Conservation (phyloP, 1,284 basidiomycete genomes). For the Ustilago tritici region DNA sequence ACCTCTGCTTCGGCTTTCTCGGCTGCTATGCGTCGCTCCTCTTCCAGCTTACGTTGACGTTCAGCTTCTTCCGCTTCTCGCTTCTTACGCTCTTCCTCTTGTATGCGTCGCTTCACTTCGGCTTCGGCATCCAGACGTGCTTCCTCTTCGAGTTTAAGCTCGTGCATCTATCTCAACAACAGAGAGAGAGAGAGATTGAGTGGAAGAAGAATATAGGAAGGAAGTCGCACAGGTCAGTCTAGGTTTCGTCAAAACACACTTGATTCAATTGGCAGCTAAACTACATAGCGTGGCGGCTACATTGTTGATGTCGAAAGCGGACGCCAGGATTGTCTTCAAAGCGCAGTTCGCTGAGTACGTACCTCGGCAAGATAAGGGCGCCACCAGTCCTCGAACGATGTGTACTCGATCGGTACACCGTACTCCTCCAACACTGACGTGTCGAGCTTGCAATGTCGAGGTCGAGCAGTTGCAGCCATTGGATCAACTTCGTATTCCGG, state of each 20-base stretch:
- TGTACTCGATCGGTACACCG: conserved; percentile 55
- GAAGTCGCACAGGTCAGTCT: conserved; percentile 16
- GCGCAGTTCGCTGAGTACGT: conserved; percentile 19
- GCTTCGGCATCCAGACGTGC: conserved; percentile 37
- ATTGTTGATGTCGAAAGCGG: not conserved
- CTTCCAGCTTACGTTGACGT: conserved; percentile 29
- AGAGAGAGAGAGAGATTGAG: not conserved
- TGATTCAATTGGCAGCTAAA: not conserved
- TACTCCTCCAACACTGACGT: conserved; percentile 46
- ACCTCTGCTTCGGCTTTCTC: conserved; percentile 32
- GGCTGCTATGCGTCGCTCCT: conserved; percentile 27
- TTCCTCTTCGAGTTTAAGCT: conserved; percentile 39
- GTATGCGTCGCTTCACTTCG: conserved; percentile 23
- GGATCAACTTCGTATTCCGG: conserved; percentile 65
- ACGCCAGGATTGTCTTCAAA: not conserved
- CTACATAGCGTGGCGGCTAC: not conserved
- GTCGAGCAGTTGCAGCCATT: conserved; percentile 60
- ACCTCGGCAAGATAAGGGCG: conserved; percentile 52
- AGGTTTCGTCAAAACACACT: not conserved
- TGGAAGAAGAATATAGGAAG: not conserved
- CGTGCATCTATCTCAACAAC: conserved; percentile 12
- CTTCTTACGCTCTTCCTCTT: conserved; percentile 47
- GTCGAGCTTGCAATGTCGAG: conserved; percentile 66
- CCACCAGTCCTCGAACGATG: conserved; percentile 66
- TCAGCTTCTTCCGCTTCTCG: conserved; percentile 35